Conservation (phyloP, 257 asterid species). For the Nicotiana sylvestris region DNA sequence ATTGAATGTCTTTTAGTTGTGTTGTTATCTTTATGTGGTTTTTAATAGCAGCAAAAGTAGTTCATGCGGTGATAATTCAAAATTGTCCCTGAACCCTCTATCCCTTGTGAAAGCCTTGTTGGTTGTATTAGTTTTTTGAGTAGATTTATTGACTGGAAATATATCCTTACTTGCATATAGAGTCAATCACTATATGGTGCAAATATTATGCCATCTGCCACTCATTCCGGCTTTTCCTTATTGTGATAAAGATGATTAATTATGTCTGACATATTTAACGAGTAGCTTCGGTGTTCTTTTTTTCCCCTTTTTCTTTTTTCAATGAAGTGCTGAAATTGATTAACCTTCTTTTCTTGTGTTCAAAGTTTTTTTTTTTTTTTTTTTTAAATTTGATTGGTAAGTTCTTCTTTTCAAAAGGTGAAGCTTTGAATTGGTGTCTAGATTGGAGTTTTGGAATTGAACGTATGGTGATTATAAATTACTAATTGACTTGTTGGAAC, state of each 20-base stretch:
- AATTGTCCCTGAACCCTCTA: background rate
- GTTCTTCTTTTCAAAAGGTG: background rate
- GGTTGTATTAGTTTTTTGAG: background rate
- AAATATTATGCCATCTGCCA: background rate
- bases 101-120: background rate
- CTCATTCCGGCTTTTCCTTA: background rate
- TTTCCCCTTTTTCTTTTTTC: background rate
- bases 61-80: background rate
- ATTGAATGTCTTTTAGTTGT: background rate
- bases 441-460: conserved; percentile 6
- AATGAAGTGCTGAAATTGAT: background rate
- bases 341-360: background rate
- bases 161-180: background rate
- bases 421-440: background rate
- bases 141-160: background rate
- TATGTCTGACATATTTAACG: background rate
- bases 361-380: background rate
- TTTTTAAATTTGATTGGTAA: too few species aligned
- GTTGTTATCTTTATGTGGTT: background rate
- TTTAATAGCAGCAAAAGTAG: background rate
- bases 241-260: background rate
- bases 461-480: background rate
- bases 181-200: background rate
- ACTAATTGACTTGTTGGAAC: background rate
- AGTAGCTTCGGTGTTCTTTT: background rate